phyloP scores from a whole-genome alignment of 352 stramenopile species.

The Phytophthora pseudosyringae region DNA sequence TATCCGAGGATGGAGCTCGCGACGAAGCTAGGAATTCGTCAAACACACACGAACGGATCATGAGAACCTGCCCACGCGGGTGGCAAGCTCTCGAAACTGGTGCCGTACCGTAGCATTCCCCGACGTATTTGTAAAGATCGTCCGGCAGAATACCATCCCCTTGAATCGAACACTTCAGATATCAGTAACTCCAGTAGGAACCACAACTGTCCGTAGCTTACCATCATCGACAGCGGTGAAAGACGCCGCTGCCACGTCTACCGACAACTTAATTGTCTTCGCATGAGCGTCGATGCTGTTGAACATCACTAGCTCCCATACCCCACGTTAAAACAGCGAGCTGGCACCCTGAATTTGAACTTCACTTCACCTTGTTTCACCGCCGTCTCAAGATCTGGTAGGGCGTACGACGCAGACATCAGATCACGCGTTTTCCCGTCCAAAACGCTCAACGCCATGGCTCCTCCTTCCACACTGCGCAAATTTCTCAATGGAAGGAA shows the following conservation, averaged over 20 bases:
- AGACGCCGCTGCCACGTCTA: constrained; percentile 53
- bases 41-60: background rate
- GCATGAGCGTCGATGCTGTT: constrained; percentile 77
- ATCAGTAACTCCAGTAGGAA: background rate
- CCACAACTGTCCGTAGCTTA: constrained; percentile 22
- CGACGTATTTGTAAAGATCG: constrained; percentile 55
- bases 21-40: constrained; percentile 46
- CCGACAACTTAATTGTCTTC: constrained; percentile 46
- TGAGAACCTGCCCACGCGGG: background rate
- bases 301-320: no score
- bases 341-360: background rate
- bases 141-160: constrained; percentile 67
- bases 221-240: constrained; percentile 79
- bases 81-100: background rate
- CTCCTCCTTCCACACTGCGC: constrained; percentile 8
- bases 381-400: constrained; percentile 64
- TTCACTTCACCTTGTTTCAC: constrained; percentile 68
- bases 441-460: constrained; percentile 38
- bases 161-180: constrained; percentile 24
- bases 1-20: constrained; percentile 8
- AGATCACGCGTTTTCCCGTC: constrained; percentile 48
- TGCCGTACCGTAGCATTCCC: constrained; percentile 49
- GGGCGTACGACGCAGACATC: constrained; percentile 60
- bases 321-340: background rate
- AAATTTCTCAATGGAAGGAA: constrained; percentile 19